phyloP scores from a whole-genome alignment of 805 yeast species.

The Torulaspora quercuum region DNA sequence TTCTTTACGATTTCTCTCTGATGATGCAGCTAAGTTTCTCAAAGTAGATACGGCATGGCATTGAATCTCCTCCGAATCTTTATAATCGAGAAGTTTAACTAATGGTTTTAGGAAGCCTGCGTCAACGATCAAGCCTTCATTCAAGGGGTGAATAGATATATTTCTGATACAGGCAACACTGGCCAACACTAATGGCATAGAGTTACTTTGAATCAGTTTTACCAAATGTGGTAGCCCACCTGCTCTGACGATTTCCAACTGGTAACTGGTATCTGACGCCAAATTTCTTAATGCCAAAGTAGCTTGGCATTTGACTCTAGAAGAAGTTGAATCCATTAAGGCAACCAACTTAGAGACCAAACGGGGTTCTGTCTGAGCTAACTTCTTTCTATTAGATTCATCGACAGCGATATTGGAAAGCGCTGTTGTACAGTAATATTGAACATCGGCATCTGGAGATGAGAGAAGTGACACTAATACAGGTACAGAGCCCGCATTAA shows the following conservation, averaged over 20 bases:
- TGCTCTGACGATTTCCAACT: conserved; percentile 89
- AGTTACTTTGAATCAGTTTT: conserved; percentile 81
- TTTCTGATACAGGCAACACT: conserved; percentile 98
- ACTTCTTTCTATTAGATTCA: conserved; percentile 79
- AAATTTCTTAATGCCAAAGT: conserved; percentile 92
- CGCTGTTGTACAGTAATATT: conserved; percentile 97
- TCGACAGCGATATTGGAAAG: conserved; percentile 96
- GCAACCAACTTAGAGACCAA: conserved; percentile 82
- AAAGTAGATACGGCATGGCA: conserved; percentile 97
- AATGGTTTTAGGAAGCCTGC: conserved; percentile 94
- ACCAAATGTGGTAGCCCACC: conserved; percentile 94
- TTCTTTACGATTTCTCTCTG: conserved; percentile 88
- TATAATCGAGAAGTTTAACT: conserved; percentile 76
- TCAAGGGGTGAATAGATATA: conserved; percentile 92
- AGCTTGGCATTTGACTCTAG: conserved; percentile 97
- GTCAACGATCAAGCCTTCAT: conserved; percentile 92
- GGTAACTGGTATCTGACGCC: conserved; percentile 95
- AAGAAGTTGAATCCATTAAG: conserved; percentile 88
- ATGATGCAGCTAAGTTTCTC: conserved; percentile 92
- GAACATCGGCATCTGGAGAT: conserved; percentile 91
- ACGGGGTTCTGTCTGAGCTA: conserved; percentile 89
- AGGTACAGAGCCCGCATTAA: conserved; percentile 97
- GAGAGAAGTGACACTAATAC: conserved; percentile 84
- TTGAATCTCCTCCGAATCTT: conserved; percentile 92
- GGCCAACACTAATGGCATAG: conserved; percentile 88